phyloP scores from a whole-genome alignment of 2,329 filamentous ascomycete species.

The Curvularia sp. region DNA sequence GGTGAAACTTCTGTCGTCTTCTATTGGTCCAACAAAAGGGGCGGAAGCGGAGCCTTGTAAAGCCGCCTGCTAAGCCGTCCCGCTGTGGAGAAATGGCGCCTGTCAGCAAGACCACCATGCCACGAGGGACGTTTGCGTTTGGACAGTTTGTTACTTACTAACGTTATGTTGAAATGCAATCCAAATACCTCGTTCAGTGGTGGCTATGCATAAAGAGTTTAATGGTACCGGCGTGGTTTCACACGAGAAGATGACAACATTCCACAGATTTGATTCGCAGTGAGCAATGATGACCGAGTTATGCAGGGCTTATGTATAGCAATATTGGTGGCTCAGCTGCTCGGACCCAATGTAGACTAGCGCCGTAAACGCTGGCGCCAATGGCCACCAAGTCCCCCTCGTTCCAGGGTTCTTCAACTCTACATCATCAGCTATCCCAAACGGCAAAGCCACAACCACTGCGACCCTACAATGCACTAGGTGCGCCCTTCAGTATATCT shows the following conservation, averaged over 20 bases:
- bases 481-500: neutral
- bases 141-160: constrained; percentile 8
- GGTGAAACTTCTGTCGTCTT: constrained; percentile 19
- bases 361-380: constrained; percentile 14
- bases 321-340: constrained; percentile 48
- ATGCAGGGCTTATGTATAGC: constrained; percentile 48
- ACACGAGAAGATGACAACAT: constrained; percentile 36
- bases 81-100: constrained; percentile 26
- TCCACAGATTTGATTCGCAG: constrained; percentile 26
- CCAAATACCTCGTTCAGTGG: constrained; percentile 13
- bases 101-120: constrained; percentile 16
- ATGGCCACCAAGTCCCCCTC: constrained; percentile 3
- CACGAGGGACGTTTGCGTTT: neutral
- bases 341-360: constrained; percentile 29
- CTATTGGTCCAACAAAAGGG: constrained; percentile 20
- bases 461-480: constrained; percentile 6
- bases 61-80: constrained; percentile 27
- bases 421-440: constrained; percentile 23
- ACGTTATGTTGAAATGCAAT: constrained; percentile 8
- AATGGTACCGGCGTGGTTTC: constrained; percentile 13
- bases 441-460: constrained; percentile 11
- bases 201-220: constrained; percentile 23
- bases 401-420: constrained; percentile 7
- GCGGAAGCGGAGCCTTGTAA: constrained; percentile 22
- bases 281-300: constrained; percentile 32